phyloP scores from a whole-genome alignment of 306 rosid species.

The Vicia villosa region DNA sequence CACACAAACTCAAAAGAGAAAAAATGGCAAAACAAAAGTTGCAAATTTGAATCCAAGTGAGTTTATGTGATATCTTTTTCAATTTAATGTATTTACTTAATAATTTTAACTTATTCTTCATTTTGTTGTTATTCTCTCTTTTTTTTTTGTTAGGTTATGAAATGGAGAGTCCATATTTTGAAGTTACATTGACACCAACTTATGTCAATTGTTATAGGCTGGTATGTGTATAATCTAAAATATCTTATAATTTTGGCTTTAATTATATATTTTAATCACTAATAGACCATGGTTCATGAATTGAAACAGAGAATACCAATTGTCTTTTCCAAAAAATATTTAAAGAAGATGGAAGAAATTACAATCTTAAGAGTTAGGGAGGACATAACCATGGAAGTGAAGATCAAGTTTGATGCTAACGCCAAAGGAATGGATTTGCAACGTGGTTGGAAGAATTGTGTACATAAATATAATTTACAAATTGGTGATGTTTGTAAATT shows the following conservation, averaged over 20 bases:
- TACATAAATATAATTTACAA: neutral
- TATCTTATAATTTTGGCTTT: neutral
- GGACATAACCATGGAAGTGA: neutral
- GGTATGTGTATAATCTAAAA: neutral
- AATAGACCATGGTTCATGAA: neutral
- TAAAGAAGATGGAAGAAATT: neutral
- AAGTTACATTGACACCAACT: neutral
- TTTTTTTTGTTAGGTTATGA: too few species aligned
- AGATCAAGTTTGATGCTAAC: neutral
- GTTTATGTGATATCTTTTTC: too few species aligned
- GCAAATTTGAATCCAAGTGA: too few species aligned
- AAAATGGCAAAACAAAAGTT: too few species aligned
- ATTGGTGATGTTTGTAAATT: too few species aligned
- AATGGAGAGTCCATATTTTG: neutral
- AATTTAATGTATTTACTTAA: too few species aligned
- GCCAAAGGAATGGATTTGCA: neutral
- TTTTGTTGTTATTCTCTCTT: too few species aligned
- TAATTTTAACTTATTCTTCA: too few species aligned
- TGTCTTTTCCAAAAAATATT: neutral
- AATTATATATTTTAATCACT: neutral
- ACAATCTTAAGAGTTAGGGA: neutral
- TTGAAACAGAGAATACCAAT: neutral
- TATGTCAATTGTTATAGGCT: neutral
- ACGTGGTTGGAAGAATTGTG: neutral
- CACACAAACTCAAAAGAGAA: too few species aligned